A percentile compares a stretch with the other conserved stretches of the same genome.
These are phyloP conservation scores for Talaromyces wortmannii DNA, from an alignment of 495 filamentous ascomycete genomes.

Conservation along the genomic window DNA sequence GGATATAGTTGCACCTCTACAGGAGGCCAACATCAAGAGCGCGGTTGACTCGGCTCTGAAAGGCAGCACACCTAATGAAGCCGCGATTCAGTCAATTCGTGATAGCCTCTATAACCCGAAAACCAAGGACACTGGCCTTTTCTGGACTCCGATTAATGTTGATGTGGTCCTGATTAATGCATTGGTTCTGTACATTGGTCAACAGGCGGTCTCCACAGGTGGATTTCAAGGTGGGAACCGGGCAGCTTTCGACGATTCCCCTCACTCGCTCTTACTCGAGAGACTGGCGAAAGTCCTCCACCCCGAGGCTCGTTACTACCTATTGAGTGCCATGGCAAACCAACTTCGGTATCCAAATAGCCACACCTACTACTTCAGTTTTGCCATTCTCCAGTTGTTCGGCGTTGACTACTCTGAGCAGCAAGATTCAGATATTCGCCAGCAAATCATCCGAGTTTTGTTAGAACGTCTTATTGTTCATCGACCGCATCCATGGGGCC, in stretches of 20 bases:
- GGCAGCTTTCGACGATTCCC: constrained; percentile 62
- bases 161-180: constrained; percentile 71
- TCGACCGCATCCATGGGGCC: constrained; percentile 93
- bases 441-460: constrained; percentile 83
- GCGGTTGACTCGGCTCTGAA: constrained; percentile 61
- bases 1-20: constrained; percentile 52
- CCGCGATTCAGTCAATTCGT: constrained; percentile 63
- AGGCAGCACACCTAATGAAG: constrained; percentile 49
- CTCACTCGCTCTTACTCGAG: constrained; percentile 69
- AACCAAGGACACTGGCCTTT: constrained; percentile 50
- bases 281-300: constrained; percentile 65
- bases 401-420: constrained; percentile 68
- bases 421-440: constrained; percentile 73
- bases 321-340: constrained; percentile 79
- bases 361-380: constrained; percentile 89
- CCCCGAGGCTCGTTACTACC: constrained; percentile 76
- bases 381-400: constrained; percentile 81
- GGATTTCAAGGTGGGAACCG: constrained; percentile 48
- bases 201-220: constrained; percentile 53
- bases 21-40: constrained; percentile 56
- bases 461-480: constrained; percentile 82
- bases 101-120: constrained; percentile 54
- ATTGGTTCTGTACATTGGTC: constrained; percentile 74
- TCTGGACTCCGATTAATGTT: constrained; percentile 54
- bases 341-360: constrained; percentile 87